Evolutionary conservation across 768 basidiomycete genomes (phyloP).

Genomic region (Gelatoporia subvermispora): DNA sequence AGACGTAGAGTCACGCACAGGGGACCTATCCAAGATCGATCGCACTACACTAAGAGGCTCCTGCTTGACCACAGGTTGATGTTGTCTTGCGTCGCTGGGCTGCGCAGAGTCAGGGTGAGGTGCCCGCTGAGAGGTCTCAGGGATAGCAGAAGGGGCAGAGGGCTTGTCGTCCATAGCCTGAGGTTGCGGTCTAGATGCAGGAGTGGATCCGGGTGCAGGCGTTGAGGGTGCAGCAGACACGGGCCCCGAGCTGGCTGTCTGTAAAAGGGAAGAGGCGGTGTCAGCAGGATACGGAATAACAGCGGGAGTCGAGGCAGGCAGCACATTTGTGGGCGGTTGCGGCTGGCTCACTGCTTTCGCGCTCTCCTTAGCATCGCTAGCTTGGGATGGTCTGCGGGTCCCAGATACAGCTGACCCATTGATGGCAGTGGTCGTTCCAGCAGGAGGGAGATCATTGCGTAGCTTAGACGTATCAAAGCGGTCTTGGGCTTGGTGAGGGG

Average conservation of each 20-base stretch:
- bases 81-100: no score
- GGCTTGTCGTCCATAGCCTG: not conserved
- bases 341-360: not conserved
- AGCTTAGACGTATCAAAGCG: constrained; percentile 11
- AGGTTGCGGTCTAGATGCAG: not conserved
- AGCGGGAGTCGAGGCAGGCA: not conserved
- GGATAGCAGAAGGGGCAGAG: not conserved
- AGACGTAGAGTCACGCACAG: not conserved
- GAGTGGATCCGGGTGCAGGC: not conserved
- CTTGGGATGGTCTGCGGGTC: not conserved
- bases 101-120: no score
- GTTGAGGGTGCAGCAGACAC: not conserved
- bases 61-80: no score
- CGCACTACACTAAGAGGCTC: no score
- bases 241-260: not conserved
- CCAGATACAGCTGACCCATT: not conserved
- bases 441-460: constrained; percentile 10
- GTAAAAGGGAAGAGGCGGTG: not conserved
- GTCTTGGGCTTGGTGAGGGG: constrained; percentile 24
- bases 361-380: not conserved
- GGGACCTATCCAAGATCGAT: no score
- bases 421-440: not conserved
- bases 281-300: not conserved
- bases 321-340: not conserved
- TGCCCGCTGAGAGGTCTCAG: no score